Evolutionary conservation across 345 rosid species (phyloP).

Genomic region (Populus nigra): DNA sequence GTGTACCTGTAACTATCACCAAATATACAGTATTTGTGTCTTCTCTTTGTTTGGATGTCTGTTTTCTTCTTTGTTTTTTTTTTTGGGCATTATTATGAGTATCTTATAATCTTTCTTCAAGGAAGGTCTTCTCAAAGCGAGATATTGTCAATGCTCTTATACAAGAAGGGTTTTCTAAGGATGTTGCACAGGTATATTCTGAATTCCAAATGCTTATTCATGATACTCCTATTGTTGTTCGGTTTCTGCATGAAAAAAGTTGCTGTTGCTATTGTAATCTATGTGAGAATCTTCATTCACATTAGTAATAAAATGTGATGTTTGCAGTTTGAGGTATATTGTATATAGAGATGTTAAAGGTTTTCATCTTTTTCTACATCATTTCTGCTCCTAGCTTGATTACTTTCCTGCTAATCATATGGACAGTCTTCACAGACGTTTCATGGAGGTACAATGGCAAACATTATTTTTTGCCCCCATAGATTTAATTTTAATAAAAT

Average conservation of each 20-base stretch:
- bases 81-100: constrained; percentile 6
- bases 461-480: no score
- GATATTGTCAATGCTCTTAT: constrained; percentile 46
- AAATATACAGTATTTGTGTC: no score
- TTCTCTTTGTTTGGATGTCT: neutral
- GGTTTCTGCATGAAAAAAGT: neutral
- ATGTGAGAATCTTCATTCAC: neutral
- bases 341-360: neutral
- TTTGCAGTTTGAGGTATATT: neutral
- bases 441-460: no score
- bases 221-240: neutral
- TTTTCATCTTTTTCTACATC: neutral
- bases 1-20: no score
- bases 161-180: constrained; percentile 56
- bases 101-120: constrained; percentile 18
- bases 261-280: neutral
- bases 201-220: neutral
- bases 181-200: constrained; percentile 59
- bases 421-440: no score
- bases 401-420: neutral
- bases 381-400: neutral
- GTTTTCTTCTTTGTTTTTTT: neutral
- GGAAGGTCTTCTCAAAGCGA: constrained; percentile 57
- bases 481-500: no score
- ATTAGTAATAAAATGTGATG: neutral